A percentile compares a stretch with the other conserved stretches of the same genome.
phyloP scores from a whole-genome alignment of 768 basidiomycete species.

The Hypholoma sublateritium region DNA sequence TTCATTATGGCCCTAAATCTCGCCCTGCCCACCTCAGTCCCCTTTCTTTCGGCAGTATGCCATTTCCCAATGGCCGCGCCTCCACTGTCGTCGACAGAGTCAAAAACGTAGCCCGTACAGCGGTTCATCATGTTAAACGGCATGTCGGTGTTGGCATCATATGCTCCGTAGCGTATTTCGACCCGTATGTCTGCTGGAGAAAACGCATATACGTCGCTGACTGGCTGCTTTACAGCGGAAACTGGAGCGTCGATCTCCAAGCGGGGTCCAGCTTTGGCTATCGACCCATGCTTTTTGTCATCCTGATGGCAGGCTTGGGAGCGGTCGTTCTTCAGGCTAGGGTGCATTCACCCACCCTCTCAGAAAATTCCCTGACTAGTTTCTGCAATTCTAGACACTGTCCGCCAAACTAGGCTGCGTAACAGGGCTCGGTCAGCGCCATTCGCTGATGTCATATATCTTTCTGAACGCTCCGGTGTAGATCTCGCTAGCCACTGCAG shows the following conservation, averaged over 20 bases:
- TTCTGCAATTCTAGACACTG: conserved; percentile 43
- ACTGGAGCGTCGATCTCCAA: conserved; percentile 80
- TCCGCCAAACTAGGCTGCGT: conserved; percentile 70
- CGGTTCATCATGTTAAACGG: conserved; percentile 51
- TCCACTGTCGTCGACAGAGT: conserved; percentile 8
- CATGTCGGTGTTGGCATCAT: conserved; percentile 82
- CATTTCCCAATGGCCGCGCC: conserved; percentile 5
- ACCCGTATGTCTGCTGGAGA: conserved; percentile 54
- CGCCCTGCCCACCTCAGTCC: conserved; percentile 10
- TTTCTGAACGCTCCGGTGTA: conserved; percentile 15
- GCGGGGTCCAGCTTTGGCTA: conserved; percentile 85
- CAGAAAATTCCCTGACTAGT: neutral
- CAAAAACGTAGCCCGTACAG: conserved; percentile 12
- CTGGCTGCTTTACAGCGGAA: conserved; percentile 43
- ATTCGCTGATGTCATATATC: neutral
- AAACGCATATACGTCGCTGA: neutral
- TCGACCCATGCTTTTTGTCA: conserved; percentile 73
- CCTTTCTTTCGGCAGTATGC: conserved; percentile 22
- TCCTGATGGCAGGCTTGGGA: conserved; percentile 78
- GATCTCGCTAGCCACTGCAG: conserved; percentile 65
- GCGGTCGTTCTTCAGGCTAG: conserved; percentile 78
- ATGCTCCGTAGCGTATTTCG: conserved; percentile 86
- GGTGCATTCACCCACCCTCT: neutral
- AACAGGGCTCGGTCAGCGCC: conserved; percentile 54
- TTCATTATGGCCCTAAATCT: conserved; percentile 29